Conservation (phyloP, 176 grass and related monocot species). For the Avena atlantica region DNA sequence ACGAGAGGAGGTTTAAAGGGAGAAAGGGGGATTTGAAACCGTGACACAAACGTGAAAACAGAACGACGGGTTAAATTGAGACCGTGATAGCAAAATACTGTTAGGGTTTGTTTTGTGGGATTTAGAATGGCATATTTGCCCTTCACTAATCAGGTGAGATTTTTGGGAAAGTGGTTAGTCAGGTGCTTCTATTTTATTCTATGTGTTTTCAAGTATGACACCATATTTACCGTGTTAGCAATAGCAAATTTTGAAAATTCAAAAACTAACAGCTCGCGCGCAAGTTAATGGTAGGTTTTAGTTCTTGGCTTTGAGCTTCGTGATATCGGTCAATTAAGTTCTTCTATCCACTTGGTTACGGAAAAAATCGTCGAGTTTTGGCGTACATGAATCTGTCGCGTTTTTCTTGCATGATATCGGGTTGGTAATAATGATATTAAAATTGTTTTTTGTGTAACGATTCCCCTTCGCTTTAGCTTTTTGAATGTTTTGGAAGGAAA, state of each 20-base stretch:
- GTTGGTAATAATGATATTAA: no score
- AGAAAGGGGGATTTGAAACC: conserved; percentile 43
- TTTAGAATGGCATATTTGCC: conserved; percentile 20
- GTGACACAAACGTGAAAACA: neutral
- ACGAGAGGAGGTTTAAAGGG: conserved; percentile 38
- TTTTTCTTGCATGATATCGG: neutral
- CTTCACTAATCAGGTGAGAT: neutral
- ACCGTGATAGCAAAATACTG: neutral
- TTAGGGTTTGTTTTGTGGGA: conserved; percentile 15
- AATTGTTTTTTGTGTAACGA: no score
- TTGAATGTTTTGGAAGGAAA: no score
- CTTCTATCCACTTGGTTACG: neutral
- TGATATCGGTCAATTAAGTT: neutral
- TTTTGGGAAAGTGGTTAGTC: neutral
- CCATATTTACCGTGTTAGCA: no score
- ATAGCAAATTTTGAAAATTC: neutral
- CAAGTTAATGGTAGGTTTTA: neutral
- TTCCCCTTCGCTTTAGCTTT: no score
- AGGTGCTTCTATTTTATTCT: neutral
- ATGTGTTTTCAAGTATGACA: neutral
- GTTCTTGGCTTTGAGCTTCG: neutral
- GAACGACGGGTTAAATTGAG: conserved; percentile 18
- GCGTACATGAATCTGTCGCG: neutral
- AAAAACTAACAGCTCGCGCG: neutral
- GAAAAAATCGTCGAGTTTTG: neutral